Percentiles rank a stretch among this genome's conserved stretches.
Conservation (phyloP, 2,329 filamentous ascomycete species). For the Trichoderma arundinaceum region DNA sequence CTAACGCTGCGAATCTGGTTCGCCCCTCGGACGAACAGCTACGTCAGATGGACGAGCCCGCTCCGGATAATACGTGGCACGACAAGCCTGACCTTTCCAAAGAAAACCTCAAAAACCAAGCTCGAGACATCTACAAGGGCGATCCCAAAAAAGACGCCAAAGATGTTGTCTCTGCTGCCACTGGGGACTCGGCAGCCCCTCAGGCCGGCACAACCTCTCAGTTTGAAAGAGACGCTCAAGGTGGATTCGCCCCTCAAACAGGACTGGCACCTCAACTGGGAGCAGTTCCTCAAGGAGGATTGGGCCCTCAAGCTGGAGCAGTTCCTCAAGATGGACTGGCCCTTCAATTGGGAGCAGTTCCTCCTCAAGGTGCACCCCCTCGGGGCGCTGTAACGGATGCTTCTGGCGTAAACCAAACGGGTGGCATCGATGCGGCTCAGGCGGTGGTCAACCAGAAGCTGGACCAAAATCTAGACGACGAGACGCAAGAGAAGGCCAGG, state of each 20-base stretch:
- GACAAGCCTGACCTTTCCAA: constrained; percentile 79
- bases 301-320: constrained; percentile 55
- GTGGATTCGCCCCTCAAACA: background rate
- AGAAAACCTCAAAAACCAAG: constrained; percentile 70
- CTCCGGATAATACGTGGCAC: constrained; percentile 92
- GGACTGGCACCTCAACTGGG: background rate
- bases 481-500: constrained; percentile 60
- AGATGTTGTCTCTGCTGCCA: constrained; percentile 63
- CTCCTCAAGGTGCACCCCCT: background rate
- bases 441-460: constrained; percentile 62
- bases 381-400: background rate
- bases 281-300: constrained; percentile 47
- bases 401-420: constrained; percentile 41
- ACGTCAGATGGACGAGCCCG: constrained; percentile 77
- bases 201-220: background rate
- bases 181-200: constrained; percentile 45
- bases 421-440: constrained; percentile 42
- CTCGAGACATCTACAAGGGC: constrained; percentile 66
- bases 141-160: constrained; percentile 63
- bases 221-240: background rate
- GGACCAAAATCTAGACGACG: constrained; percentile 68
- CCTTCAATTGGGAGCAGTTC: background rate
- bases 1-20: constrained; percentile 74
- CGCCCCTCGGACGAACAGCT: constrained; percentile 81
- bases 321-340: constrained; percentile 38